Conservation (phyloP, 371 early-diverging fungal genomes). For the Mucor saturninus region DNA sequence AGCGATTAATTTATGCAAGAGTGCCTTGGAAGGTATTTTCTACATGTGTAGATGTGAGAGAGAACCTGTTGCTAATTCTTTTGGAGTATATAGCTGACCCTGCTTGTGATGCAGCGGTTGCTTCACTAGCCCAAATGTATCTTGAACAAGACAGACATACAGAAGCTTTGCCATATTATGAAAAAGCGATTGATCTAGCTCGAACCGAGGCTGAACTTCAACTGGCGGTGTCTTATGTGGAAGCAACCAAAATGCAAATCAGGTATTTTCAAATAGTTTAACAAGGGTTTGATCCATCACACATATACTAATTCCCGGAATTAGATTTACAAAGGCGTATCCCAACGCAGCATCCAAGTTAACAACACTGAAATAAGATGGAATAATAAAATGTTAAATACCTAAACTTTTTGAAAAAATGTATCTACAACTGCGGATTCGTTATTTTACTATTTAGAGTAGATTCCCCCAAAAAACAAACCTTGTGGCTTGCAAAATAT, state of each 20-base stretch:
- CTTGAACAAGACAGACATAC: conserved; percentile 84
- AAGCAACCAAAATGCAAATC: conserved; percentile 56
- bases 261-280: background rate
- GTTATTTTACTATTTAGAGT: too few relatives aligned
- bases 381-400: too few relatives aligned
- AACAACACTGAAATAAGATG: conserved; percentile 19
- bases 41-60: background rate
- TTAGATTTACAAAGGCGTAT: conserved; percentile 42
- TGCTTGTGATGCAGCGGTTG: conserved; percentile 86
- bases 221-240: conserved; percentile 78
- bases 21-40: conserved; percentile 86
- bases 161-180: conserved; percentile 81
- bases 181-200: conserved; percentile 82
- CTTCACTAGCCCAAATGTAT: conserved; percentile 87
- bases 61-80: conserved; percentile 35
- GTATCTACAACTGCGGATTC: too few relatives aligned
- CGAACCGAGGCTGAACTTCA: conserved; percentile 88
- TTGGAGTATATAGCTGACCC: conserved; percentile 8
- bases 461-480: too few relatives aligned
- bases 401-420: too few relatives aligned
- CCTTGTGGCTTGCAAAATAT: too few relatives aligned
- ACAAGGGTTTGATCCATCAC: too few relatives aligned
- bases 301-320: too few relatives aligned
- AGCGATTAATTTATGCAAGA: conserved; percentile 77
- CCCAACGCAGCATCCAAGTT: conserved; percentile 48